Percentiles rank a stretch among this genome's conserved stretches.
Evolutionary conservation across 1,284 basidiomycete species (phyloP).

Genomic region (Trichosporon asahii): DNA sequence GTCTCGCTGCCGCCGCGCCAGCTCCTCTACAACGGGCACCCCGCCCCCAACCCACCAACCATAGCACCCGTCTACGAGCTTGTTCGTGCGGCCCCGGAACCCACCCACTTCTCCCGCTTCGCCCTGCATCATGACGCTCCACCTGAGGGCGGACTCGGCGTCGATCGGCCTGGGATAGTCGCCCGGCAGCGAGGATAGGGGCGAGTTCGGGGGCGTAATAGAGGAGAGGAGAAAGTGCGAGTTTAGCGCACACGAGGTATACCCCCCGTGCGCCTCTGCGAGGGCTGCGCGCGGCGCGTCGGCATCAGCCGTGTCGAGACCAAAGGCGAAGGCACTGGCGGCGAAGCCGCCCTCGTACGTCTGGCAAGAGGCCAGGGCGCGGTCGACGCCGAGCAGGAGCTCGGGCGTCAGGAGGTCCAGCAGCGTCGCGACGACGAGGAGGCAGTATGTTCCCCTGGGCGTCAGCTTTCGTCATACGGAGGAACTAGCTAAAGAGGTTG

Average conservation of each 20-base stretch:
- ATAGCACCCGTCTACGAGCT: slow-evolving; percentile 98
- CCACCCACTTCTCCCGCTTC: slow-evolving; percentile 79
- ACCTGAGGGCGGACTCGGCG: slow-evolving; percentile 64
- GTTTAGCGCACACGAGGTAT: slow-evolving; percentile 88
- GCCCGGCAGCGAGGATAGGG: slow-evolving; percentile 10
- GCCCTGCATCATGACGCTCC: slow-evolving; percentile 87
- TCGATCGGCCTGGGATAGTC: slow-evolving; percentile 58
- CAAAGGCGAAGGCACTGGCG: slow-evolving; percentile 60
- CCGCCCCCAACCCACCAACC: slow-evolving; percentile 96
- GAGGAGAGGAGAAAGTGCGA: slow-evolving; percentile 68
- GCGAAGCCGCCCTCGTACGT: slow-evolving; percentile 98
- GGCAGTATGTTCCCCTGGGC: slow-evolving; percentile 70
- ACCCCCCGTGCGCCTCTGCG: slow-evolving; percentile 96
- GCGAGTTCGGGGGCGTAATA: slow-evolving; percentile 18
- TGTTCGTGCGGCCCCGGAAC: slow-evolving; percentile 91
- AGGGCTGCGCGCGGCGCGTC: slow-evolving; percentile 54
- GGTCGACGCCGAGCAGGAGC: slow-evolving; percentile 60
- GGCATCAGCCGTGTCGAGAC: slow-evolving; percentile 25
- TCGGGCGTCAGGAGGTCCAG: slow-evolving; percentile 78
- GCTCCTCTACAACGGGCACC: slow-evolving; percentile 71
- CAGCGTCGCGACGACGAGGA: slow-evolving; percentile 66
- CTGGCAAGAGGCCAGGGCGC: slow-evolving; percentile 65
- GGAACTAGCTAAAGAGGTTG: too few relatives aligned
- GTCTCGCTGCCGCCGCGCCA: slow-evolving; percentile 53
- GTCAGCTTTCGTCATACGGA: slow-evolving; percentile 22